These are phyloP conservation scores for Tetraselmis striata DNA, from an alignment of 139 green algal species.

Conservation along the genomic window DNA sequence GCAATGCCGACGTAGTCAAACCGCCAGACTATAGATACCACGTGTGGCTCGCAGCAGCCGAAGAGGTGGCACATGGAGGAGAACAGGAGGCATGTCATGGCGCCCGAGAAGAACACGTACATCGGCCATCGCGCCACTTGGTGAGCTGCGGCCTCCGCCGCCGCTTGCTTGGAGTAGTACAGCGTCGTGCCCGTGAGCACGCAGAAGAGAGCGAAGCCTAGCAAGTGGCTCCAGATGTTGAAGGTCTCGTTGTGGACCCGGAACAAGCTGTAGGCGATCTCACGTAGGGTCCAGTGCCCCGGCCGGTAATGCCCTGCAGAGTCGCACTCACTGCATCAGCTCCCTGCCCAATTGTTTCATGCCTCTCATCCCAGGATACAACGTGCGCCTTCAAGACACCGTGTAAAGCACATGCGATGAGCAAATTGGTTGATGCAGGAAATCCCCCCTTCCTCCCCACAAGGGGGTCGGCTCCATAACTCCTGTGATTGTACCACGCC, in stretches of 20 bases:
- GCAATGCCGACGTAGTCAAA: slow-evolving; percentile 93
- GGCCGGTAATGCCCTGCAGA: not conserved
- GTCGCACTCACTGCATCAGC: no score
- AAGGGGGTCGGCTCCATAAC: no score
- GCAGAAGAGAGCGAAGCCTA: not conserved
- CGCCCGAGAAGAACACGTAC: slow-evolving; percentile 79
- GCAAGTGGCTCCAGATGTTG: slow-evolving; percentile 86
- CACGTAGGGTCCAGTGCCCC: not conserved
- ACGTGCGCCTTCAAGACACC: no score
- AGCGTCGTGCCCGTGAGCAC: not conserved
- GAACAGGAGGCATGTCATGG: slow-evolving; percentile 82
- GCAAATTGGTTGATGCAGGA: no score
- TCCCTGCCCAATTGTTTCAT: no score
- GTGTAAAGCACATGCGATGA: no score
- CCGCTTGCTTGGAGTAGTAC: not conserved
- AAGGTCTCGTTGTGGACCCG: slow-evolving; percentile 89
- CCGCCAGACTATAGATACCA: slow-evolving; percentile 63
- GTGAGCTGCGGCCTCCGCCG: not conserved
- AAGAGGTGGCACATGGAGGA: slow-evolving; percentile 83
- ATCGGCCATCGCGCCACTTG: slow-evolving; percentile 53
- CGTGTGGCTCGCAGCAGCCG: slow-evolving; percentile 68
- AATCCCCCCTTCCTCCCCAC: no score
- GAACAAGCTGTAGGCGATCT: slow-evolving; percentile 49
- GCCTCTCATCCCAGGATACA: no score
- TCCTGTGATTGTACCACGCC: no score